Evolutionary conservation across 495 filamentous ascomycete genomes (phyloP).

Genomic region (Aspergillus egyptiacus): DNA sequence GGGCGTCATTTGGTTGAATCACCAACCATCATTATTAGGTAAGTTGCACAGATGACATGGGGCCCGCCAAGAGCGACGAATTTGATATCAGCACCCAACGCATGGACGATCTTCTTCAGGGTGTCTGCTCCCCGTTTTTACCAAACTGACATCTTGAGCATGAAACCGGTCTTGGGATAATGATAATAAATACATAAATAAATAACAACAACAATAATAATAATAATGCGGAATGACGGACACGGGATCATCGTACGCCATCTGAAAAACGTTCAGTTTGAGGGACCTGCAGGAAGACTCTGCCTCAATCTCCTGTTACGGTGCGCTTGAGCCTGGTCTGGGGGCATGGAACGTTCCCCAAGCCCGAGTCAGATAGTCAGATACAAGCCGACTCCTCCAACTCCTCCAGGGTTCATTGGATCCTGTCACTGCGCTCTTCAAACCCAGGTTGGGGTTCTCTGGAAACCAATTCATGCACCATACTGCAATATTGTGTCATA

Average conservation of each 20-base stretch:
- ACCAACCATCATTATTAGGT: neutral
- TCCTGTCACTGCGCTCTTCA: too few relatives aligned
- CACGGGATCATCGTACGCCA: too few relatives aligned
- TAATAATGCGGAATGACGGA: too few relatives aligned
- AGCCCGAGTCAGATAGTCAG: too few relatives aligned
- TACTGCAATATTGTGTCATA: conserved; percentile 13
- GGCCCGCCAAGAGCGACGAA: neutral
- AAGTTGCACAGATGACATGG: conserved; percentile 2
- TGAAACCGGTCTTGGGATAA: too few relatives aligned
- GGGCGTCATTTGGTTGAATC: conserved; percentile 1
- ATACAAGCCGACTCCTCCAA: too few relatives aligned
- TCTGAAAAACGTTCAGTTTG: neutral
- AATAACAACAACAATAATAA: too few relatives aligned
- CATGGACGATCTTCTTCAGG: conserved; percentile 3
- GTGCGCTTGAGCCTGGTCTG: too few relatives aligned
- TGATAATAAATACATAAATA: too few relatives aligned
- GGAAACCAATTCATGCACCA: neutral
- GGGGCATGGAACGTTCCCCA: too few relatives aligned
- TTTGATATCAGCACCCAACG: neutral
- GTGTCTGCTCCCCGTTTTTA: neutral
- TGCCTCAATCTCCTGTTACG: neutral
- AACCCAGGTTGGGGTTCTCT: too few relatives aligned
- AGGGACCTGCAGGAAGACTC: neutral
- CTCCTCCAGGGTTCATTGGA: too few relatives aligned
- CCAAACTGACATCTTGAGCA: neutral